These are phyloP conservation scores for Handroanthus guayacan DNA, from an alignment of 257 asterid species.

Conservation along the genomic window DNA sequence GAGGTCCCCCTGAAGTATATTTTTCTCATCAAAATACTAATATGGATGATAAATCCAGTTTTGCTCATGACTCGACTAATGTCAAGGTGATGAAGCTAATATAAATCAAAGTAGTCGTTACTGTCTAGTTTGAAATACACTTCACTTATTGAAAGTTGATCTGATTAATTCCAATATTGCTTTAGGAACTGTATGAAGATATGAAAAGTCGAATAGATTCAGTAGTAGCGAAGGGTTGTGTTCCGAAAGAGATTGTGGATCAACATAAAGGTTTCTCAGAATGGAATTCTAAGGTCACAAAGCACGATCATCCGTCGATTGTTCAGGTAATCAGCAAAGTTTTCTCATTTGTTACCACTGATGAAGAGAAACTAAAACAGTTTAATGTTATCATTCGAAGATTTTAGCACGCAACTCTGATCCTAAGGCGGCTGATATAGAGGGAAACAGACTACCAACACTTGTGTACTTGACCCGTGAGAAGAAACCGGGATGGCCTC, in stretches of 20 bases:
- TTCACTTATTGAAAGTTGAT: too few relatives aligned
- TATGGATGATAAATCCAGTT: slow-evolving; percentile 10
- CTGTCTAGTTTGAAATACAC: background rate
- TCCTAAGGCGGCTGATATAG: slow-evolving; percentile 39
- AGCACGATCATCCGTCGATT: slow-evolving; percentile 64
- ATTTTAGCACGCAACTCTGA: slow-evolving; percentile 52
- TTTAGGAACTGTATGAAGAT: slow-evolving; percentile 54
- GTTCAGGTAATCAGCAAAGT: slow-evolving; percentile 53
- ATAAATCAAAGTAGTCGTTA: background rate
- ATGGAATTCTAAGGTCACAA: slow-evolving; percentile 53
- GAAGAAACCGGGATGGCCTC: slow-evolving; percentile 54
- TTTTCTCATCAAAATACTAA: slow-evolving; percentile 36
- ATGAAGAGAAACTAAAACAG: background rate
- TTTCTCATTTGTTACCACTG: too few relatives aligned
- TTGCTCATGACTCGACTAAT: slow-evolving; percentile 42
- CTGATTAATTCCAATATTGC: too few relatives aligned
- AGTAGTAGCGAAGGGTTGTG: slow-evolving; percentile 34
- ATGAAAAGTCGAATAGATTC: slow-evolving; percentile 52
- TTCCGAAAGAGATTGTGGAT: slow-evolving; percentile 47
- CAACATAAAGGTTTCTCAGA: slow-evolving; percentile 59
- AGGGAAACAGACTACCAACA: slow-evolving; percentile 54
- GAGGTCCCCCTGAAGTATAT: slow-evolving; percentile 52
- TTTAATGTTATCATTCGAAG: slow-evolving; percentile 31
- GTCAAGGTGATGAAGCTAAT: slow-evolving; percentile 45
- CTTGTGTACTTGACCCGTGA: slow-evolving; percentile 66